Base-by-base conservation (phyloP, 257 asterid genomes). In the Nicotiana sylvestris region DNA sequence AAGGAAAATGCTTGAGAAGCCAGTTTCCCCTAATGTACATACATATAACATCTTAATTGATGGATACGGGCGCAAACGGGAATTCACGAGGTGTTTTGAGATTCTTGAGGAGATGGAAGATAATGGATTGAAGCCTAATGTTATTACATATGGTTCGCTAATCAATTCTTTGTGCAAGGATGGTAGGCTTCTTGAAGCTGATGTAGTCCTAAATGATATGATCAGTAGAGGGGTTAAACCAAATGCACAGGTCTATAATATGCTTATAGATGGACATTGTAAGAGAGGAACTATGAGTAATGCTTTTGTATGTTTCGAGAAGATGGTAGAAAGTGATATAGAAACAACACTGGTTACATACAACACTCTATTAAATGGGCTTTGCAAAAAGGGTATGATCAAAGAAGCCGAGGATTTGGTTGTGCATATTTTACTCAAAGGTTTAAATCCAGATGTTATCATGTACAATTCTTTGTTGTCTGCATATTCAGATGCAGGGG, bases 31-130 rank as follows among this genome's bases (percentile, higher is more conserved):
- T 1, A 84, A 83, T 74, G 85, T 91, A 15, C 91, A 89, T 89
- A 90, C 99, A 1, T 94, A 90, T 82, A 93, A 91, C 89, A 93
- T 93, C 84, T 88, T 95, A 78, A 88, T 92, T 27, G 85, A 88
- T 35, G 97, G 93, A 70, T 90, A 89, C 61, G 97, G 96, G 56
- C 87, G 83, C 66, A 82, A 60, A 65, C 66, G 82, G 82, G 89
- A 89, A 69, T 90, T 93, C 46, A 92, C 90, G 27, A 88, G 80
- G 88, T 92, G 98, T 85, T 87, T 92, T 60, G 84, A 88, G 88
- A 86, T 91, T 87, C 92, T 95, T 55, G 97, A 91, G 61, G 97
- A 92, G 80, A 95, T 95, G 94, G 94, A 92, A 62, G 83, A 35
- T 64, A 84, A 85, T 39, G 91, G 90, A 66, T 70, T 92, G 60